Evolutionary conservation across 129 eudicot species (phyloP), one percentile per base, ranked within the genome.

Genomic region (Cynara cardunculus): DNA sequence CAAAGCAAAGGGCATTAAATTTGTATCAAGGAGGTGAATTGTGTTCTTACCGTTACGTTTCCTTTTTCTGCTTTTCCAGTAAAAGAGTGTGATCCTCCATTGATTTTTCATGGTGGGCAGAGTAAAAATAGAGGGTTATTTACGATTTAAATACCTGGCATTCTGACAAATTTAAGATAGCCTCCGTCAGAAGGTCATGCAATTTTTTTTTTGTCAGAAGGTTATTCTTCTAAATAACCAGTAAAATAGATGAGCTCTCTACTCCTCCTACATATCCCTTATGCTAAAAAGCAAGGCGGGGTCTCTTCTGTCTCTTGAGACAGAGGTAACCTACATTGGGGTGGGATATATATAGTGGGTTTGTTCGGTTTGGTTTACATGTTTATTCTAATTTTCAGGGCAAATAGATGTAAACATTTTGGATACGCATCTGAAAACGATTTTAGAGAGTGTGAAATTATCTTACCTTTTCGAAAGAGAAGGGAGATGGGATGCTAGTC

Each of bases 381-480:
- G 28, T 10, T 18, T 37, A 19, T 76, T 71, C 25, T 56, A 28
- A 72, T 69, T 85, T 61, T 88, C n/a, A 89, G 98, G 89, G 78
- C 75, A 87, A 81, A 77, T 37, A 22, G 64, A 80, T 27, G 67
- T 37, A 18, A 66, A 86, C 30, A 59, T 76, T 73, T 86, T 95
- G 77, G 97, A 95, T 84, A 75, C 59, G n/a, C 99, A 89, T 81
- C 85, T 95, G 73, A 88, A 84, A 83, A 82, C 76, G 18, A 90
- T 95, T 78, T 80, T 95, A 31, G 97, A 92, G 81, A 89, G 91
- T 84, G 97, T 95, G 26, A 91, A 91, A 70, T 85, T 92, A 49
- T 83, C 84, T 3, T 95, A 95, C 85, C 97, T 95, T 65, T 87
- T 88, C 82, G 97, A 95, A 83, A 90, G 99, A 86, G 99, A 95